Evolutionary conservation across 495 filamentous ascomycete species (phyloP).

Genomic region (Neurospora sp.): DNA sequence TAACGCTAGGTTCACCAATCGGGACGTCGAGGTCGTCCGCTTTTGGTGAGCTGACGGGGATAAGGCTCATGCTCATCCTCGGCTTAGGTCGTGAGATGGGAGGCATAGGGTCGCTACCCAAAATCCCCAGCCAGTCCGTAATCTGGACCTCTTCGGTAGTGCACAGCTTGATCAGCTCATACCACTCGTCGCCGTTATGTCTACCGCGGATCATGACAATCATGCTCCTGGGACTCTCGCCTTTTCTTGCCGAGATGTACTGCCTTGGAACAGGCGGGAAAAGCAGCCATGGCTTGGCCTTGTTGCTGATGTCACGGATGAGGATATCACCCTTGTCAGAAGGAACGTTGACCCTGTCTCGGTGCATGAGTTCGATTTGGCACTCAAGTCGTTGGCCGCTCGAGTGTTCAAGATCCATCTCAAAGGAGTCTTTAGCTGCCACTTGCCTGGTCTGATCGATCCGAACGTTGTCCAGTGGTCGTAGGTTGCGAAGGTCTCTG

Average conservation of each 20-base stretch:
- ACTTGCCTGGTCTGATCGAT: conserved; percentile 70
- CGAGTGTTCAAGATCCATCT: conserved; percentile 75
- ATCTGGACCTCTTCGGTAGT: conserved; percentile 64
- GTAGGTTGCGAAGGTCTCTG: conserved; percentile 67
- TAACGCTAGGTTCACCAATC: conserved; percentile 55
- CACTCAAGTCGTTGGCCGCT: conserved; percentile 83
- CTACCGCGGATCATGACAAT: conserved; percentile 75
- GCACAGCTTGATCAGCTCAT: conserved; percentile 65
- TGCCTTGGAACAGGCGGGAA: conserved; percentile 69
- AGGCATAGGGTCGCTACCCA: conserved; percentile 68
- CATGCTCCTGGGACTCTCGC: conserved; percentile 59
- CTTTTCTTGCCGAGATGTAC: conserved; percentile 68
- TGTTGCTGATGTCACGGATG: conserved; percentile 74
- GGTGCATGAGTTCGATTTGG: conserved; percentile 75
- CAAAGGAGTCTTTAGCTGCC: conserved; percentile 79
- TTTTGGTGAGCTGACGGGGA: conserved; percentile 34
- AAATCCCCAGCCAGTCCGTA: conserved; percentile 78
- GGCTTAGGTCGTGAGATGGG: conserved; percentile 39
- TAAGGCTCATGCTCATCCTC: conserved; percentile 19
- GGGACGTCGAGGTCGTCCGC: conserved; percentile 55
- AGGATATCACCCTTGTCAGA: conserved; percentile 67
- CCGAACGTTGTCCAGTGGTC: conserved; percentile 53
- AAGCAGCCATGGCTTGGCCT: conserved; percentile 68
- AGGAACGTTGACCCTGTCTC: conserved; percentile 55
- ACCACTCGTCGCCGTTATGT: conserved; percentile 56